These are phyloP conservation scores for Myxozyma kluyveri DNA, from an alignment of 805 yeast genomes.

Conservation along the genomic window DNA sequence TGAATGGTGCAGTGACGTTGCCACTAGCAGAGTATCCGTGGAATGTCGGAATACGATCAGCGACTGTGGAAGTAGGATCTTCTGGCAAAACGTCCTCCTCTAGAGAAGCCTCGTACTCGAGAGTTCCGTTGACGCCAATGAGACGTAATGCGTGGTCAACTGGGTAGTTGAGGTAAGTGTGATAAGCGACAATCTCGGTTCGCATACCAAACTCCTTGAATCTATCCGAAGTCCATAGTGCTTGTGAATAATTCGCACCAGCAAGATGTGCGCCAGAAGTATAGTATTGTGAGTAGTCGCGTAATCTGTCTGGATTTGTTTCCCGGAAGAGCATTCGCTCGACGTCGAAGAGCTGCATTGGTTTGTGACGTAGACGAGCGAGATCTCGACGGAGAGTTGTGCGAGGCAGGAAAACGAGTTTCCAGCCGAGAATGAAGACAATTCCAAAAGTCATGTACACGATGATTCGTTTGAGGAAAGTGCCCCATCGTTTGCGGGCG, in stretches of 20 bases:
- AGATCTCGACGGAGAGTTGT: constrained; percentile 81
- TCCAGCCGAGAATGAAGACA: constrained; percentile 52
- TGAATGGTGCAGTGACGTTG: constrained; percentile 62
- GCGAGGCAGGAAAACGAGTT: constrained; percentile 74
- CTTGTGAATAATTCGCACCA: constrained; percentile 41
- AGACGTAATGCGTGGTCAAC: constrained; percentile 51
- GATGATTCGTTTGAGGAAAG: constrained; percentile 41
- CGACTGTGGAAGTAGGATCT: constrained; percentile 50
- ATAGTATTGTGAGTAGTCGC: constrained; percentile 50
- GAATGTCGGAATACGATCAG: constrained; percentile 63
- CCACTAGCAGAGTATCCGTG: constrained; percentile 76
- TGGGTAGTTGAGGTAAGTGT: constrained; percentile 65
- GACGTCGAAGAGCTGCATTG: constrained; percentile 64
- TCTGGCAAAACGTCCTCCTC: constrained; percentile 53
- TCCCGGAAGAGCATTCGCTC: constrained; percentile 56
- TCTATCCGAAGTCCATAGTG: constrained; percentile 57
- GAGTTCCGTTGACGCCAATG: constrained; percentile 36
- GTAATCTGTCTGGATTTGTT: constrained; percentile 40
- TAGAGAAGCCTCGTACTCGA: constrained; percentile 52
- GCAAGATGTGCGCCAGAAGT: constrained; percentile 38
- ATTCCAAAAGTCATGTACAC: constrained; percentile 51
- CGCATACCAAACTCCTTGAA: constrained; percentile 60
- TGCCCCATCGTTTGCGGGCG: constrained; percentile 27
- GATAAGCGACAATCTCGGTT: constrained; percentile 54
- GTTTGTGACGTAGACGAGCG: constrained; percentile 66